Base-by-base conservation (phyloP, 2,329 filamentous ascomycete genomes). In the Pleurostoma richardsiae region DNA sequence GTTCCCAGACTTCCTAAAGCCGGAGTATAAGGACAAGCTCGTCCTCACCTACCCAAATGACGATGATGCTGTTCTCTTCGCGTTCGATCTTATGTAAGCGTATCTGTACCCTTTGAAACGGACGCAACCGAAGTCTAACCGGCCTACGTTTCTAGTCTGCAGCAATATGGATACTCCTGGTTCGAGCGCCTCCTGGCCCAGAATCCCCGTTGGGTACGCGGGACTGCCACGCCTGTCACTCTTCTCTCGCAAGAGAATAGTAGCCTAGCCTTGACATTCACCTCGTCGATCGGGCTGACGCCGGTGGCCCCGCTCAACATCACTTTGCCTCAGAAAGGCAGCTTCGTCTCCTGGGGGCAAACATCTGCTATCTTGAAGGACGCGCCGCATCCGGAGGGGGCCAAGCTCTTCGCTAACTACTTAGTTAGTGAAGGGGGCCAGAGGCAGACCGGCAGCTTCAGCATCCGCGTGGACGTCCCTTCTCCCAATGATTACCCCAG, bases 1-100 rank as follows among this genome's bases (percentile, higher is more conserved):
- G 8, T 80, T 65, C 44, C 52, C 61, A 1, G 72, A 77, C 49
- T 71, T 67, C 45, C 57, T 74, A 3, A 63, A 68, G 6, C 74
- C 76, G 0, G 68, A 73, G 47, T 76, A 70, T 60, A 80, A 80
- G 59, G 61, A 73, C 49, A 79, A 75, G 57, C 60, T 80, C 4
- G 71, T 72, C 3, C 56, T 80, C 8, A 79, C 76, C 0, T 80
- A 80, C 47, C 78, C 77, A 7, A 78, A 80, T 49, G 78, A 80
- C 39, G 77, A 81, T 39, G 77, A 81, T 45, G 77, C 77, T 0
- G 70, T 80, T 3, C 60, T 77, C 1, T 79, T 65, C 39, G 69
- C 71, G 3, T 77, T 74, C 39, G 64, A 76, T 39, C 59, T 76
- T 2, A 69, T 79, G 69, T 71, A 57, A 63, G 67, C 55, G 10